Conservation (phyloP, 176 grass and related monocot species). For the Aegilops longissima region DNA sequence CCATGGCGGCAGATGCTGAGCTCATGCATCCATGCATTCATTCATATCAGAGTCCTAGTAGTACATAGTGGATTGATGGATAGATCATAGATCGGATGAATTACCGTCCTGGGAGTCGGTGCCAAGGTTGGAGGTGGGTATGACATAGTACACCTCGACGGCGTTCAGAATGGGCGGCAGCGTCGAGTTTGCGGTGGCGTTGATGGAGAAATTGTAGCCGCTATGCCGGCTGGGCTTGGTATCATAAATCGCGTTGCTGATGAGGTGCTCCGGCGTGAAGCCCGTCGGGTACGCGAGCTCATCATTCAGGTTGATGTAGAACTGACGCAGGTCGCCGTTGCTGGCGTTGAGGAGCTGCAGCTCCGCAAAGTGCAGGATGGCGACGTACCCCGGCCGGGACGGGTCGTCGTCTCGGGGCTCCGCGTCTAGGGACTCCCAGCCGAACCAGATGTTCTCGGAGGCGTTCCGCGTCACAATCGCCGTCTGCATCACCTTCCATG, state of each 20-base stretch:
- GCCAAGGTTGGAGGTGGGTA: slow-evolving; percentile 13
- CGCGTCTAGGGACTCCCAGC: neutral
- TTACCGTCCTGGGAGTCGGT: slow-evolving; percentile 51
- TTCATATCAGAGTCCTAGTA: neutral
- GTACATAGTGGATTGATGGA: neutral
- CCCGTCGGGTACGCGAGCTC: neutral
- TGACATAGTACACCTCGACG: slow-evolving; percentile 39
- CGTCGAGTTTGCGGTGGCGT: slow-evolving; percentile 42
- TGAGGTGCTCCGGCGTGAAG: slow-evolving; percentile 31
- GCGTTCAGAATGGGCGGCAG: slow-evolving; percentile 66
- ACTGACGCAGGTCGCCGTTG: slow-evolving; percentile 21
- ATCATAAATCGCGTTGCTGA: neutral
- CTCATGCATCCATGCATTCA: neutral
- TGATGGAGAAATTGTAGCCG: slow-evolving; percentile 35
- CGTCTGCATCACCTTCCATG: slow-evolving; percentile 57
- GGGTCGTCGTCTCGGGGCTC: slow-evolving; percentile 1
- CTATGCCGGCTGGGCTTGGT: neutral
- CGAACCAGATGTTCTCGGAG: slow-evolving; percentile 37
- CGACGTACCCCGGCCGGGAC: neutral
- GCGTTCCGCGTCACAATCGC: slow-evolving; percentile 31
- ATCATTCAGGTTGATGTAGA: slow-evolving; percentile 43
- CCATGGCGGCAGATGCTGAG: neutral
- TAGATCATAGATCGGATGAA: neutral
- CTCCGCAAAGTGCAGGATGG: slow-evolving; percentile 36
- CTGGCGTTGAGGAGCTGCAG: slow-evolving; percentile 22